Evolutionary conservation across 176 grass and related monocot species (phyloP).

Genomic region (Cocos nucifera): DNA sequence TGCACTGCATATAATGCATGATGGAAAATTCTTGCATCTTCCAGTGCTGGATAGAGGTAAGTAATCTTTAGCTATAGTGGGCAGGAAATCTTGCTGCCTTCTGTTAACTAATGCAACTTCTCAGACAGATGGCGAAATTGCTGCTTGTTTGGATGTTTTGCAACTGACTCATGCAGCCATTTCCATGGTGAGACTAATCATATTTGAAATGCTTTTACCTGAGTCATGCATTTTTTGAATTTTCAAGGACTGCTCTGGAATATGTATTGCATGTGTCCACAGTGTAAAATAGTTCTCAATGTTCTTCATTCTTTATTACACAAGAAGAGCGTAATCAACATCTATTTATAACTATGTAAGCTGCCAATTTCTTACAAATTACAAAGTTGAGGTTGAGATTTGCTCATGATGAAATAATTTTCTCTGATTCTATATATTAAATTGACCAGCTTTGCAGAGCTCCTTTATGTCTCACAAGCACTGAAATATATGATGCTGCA

Average conservation of each 20-base stretch:
- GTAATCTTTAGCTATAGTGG: background rate
- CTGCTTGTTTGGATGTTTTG: slow-evolving; percentile 86
- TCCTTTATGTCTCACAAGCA: too few species aligned
- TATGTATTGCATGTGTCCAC: background rate
- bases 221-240: slow-evolving; percentile 9
- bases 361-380: too few species aligned
- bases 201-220: background rate
- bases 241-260: background rate
- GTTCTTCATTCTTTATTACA: too few species aligned
- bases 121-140: slow-evolving; percentile 60
- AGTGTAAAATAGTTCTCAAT: too few species aligned
- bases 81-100: background rate
- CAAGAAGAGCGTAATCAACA: too few species aligned
- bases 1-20: slow-evolving; percentile 92
- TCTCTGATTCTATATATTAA: too few species aligned
- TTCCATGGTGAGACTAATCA: slow-evolving; percentile 61
- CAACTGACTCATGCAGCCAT: slow-evolving; percentile 90
- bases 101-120: slow-evolving; percentile 20
- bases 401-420: too few species aligned
- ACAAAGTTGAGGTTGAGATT: too few species aligned
- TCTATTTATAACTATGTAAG: too few species aligned
- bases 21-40: slow-evolving; percentile 96
- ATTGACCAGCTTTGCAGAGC: too few species aligned
- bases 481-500: too few species aligned
- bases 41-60: slow-evolving; percentile 79